Evolutionary conservation across 441 rosid species (phyloP), one percentile per base, ranked within the genome.

Genomic region (Raphanus hybrid): DNA sequence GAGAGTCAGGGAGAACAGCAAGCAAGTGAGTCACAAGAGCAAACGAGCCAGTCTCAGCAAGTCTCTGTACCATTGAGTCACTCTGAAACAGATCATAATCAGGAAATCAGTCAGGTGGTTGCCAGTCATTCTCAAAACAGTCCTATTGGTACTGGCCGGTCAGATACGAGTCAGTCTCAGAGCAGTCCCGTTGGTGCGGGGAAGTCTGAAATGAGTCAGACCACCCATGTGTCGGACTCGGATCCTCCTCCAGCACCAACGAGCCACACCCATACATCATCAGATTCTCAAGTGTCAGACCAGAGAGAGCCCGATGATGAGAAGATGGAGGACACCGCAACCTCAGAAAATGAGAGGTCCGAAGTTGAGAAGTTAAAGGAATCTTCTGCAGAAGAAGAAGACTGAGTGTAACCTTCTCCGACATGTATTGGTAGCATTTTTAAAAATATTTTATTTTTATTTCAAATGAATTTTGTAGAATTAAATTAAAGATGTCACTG

Each of bases 261-360:
- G 5, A 75, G 77, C 66, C 80, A 37, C 60, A 71, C 74, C 14
- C 70, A 50, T 15, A 66, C 74, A 57, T 66, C 80, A 60, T 18
- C 20, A 18, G 77, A 71, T 60, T 71, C 83, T 39, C 93, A 88
- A 85, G 70, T 82, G 66, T 78, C 95, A 48, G 81, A 83, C 77
- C 93, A 88, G 69, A 80, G 85, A 55, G 87, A 82, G 67, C 35
- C 87, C 37, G 86, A 82, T 82, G 87, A 85, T 74, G 84, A 83
- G 72, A 94, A 87, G 78, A 84, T 87, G 0, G 91, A 70, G 8
- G 92, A 90, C 74, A 77, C 89, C n/a, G 85, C 83, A 82, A 83
- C 87, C 80, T 83, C 92, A 0, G 88, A 85, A 60, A 87, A 89
- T 76, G 97, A 90, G 64, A 65, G 43, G 10, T 67, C 60, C 3